Conservation (phyloP, 352 stramenopile species). For the Phytophthora ohioensis region DNA sequence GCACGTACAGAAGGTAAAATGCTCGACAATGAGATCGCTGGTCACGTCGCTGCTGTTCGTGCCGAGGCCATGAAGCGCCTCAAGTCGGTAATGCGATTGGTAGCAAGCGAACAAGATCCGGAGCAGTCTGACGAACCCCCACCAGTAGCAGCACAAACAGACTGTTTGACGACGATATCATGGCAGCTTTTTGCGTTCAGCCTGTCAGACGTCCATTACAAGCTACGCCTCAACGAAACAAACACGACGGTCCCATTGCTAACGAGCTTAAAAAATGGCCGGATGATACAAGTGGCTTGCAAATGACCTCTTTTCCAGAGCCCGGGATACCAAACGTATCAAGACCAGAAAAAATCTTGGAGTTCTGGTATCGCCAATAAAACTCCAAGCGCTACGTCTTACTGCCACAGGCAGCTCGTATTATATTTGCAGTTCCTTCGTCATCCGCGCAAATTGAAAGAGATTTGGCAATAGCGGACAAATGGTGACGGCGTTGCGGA, state of each 20-base stretch:
- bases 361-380: background rate
- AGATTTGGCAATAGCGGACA: conserved; percentile 6
- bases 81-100: background rate
- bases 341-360: background rate
- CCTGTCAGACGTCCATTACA: no score
- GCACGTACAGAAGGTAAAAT: conserved; percentile 7
- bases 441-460: conserved; percentile 9
- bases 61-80: background rate
- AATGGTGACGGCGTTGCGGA: background rate
- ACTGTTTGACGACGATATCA: no score
- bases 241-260: background rate
- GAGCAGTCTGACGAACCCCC: background rate
- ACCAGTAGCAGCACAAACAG: no score
- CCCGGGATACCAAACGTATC: background rate
- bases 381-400: background rate
- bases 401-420: background rate
- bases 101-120: background rate
- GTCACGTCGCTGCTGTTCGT: background rate
- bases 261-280: background rate
- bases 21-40: background rate
- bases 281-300: background rate
- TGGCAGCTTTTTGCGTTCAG: no score
- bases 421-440: conserved; percentile 1
- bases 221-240: background rate
- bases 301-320: background rate